Conservation (phyloP, 2,329 filamentous ascomycete species). For the Phaeosphaeria sp. region DNA sequence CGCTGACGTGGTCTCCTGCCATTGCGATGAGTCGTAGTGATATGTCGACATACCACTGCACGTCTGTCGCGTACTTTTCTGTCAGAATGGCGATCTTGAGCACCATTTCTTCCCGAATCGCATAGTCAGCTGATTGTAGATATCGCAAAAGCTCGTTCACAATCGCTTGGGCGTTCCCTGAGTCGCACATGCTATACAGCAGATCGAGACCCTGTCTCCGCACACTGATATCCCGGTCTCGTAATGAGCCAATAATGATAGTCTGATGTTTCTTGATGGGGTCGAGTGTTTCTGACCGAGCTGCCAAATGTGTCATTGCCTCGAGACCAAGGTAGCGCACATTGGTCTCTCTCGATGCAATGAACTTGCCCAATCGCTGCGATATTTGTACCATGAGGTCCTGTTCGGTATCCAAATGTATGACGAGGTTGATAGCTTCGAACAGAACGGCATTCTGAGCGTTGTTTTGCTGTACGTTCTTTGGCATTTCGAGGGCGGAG, state of each 20-base stretch:
- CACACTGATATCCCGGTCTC: constrained; percentile 96
- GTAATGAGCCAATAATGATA: constrained; percentile 91
- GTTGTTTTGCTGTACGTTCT: constrained; percentile 99
- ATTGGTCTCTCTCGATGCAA: constrained; percentile 95
- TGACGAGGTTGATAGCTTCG: constrained; percentile 97
- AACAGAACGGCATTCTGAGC: constrained; percentile 98
- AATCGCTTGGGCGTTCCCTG: constrained; percentile 90
- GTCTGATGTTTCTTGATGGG: constrained; percentile 98
- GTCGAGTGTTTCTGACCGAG: constrained; percentile 89
- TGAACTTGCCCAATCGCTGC: constrained; percentile 87
- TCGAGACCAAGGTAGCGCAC: constrained; percentile 95
- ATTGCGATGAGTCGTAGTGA: constrained; percentile 92
- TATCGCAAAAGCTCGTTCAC: constrained; percentile 94
- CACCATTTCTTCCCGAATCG: constrained; percentile 98
- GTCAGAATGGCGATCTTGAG: constrained; percentile 98
- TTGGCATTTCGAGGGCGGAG: constrained; percentile 88
- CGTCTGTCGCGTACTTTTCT: constrained; percentile 97
- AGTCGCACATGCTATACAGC: constrained; percentile 99
- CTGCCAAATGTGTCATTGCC: constrained; percentile 97
- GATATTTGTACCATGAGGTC: constrained; percentile 97
- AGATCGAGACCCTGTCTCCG: constrained; percentile 93
- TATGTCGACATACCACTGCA: constrained; percentile 99
- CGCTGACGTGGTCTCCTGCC: constrained; percentile 97
- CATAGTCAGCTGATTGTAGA: constrained; percentile 94
- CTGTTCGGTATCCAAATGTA: constrained; percentile 94